Evolutionary conservation across 2,329 filamentous ascomycete species (phyloP), one percentile per base, ranked within the genome.

Genomic region (Mycosphaerella sp.): DNA sequence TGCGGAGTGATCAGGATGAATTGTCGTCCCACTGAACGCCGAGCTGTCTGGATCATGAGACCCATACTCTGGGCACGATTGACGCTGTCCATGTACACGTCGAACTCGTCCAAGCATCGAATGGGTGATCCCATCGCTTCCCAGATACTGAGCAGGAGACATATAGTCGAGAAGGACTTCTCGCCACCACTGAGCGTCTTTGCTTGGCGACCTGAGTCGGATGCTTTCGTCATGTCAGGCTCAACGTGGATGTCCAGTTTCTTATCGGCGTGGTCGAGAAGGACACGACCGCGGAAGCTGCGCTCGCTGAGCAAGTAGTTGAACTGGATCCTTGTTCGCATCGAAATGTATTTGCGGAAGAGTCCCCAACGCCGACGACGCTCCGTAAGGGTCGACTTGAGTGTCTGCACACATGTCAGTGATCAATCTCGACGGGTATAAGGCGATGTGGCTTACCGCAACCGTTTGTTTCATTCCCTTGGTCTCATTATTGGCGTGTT

Each of bases 11-110:
- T 98, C 49, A 98, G 80, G 58, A 98, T 90, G 64, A 94, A 98
- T 67, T 98, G 93, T 55, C 89, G 81, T 21, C 89, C 89, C n/a
- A 93, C 84, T 1, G 88, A 87, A 27, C 86, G 81, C 62, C 93
- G 81, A 34, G 93, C 93, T 14, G 89, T 87, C 53, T 82, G 79
- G 61, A 96, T 89, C 69, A 98, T 86, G 85, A 98, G 89, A 57
- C 87, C 86, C 62, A 95, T 95, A 66, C 88, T 94, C 61, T 94
- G 87, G 50, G 87, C 88, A 54, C 93, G 83, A 70, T 98, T 98
- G 53, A 97, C 88, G 60, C 86, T 89, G 70, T 98, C 93, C 93
- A 98, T 98, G 75, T 96, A 98, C 28, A 98, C 93, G 67, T 98
- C 93, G 66, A 97, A 98, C 70, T 98, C 93, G 70, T 98, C 93